phyloP scores from a whole-genome alignment of 208 protist species.

The Strigomonas culicis region DNA sequence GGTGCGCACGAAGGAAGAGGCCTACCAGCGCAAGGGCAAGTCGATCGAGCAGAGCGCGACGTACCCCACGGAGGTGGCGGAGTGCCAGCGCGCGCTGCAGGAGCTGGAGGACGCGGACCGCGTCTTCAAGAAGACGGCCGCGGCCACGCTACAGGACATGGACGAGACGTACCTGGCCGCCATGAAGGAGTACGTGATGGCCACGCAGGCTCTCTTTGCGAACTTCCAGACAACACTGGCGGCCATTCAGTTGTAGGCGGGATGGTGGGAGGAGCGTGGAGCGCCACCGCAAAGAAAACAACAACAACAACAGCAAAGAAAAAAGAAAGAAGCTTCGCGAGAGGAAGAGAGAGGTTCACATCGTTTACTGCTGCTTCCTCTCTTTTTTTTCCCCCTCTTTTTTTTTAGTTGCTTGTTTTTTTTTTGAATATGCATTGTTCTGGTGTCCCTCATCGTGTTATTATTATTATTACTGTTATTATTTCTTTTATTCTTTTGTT shows the following conservation, averaged over 20 bases:
- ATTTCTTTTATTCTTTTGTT: background rate
- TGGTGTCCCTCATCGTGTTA: background rate
- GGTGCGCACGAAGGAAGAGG: slow-evolving; percentile 8
- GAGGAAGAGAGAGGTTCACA: background rate
- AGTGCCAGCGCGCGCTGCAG: background rate
- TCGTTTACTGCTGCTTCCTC: background rate
- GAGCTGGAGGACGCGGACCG: slow-evolving; percentile 7
- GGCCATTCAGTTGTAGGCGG: background rate
- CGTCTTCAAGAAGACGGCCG: slow-evolving; percentile 7
- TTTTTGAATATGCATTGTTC: background rate
- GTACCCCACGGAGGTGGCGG: slow-evolving; percentile 1
- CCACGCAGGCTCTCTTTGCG: background rate
- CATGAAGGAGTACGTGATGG: background rate
- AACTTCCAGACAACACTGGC: background rate
- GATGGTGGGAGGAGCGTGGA: background rate
- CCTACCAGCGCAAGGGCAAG: slow-evolving; percentile 8
- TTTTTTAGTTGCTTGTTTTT: background rate
- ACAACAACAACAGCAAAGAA: slow-evolving; percentile 4
- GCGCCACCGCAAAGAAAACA: background rate
- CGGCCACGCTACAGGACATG: background rate
- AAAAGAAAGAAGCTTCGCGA: background rate
- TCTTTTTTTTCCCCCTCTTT: background rate
- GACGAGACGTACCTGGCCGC: slow-evolving; percentile 1
- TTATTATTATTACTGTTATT: background rate
- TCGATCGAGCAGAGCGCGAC: background rate